phyloP scores from a whole-genome alignment of 441 rosid genomes.

The Hypseocharis bilobata region DNA sequence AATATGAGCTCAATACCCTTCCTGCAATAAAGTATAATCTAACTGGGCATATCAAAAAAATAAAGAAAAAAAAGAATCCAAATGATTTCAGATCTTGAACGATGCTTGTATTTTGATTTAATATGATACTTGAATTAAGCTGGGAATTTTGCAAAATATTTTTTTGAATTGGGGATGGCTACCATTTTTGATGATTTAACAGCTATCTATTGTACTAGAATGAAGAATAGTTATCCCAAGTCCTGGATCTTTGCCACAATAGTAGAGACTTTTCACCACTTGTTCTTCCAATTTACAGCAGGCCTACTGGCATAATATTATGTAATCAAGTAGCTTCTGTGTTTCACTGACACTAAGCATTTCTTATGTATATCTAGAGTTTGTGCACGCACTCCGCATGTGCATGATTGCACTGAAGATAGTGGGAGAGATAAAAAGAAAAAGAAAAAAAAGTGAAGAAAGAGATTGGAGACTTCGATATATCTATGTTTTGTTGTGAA shows the following conservation, averaged over 20 bases:
- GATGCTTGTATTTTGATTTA: neutral
- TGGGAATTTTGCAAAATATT: neutral
- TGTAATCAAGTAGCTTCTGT: neutral
- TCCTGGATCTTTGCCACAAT: neutral
- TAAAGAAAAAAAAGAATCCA: too few relatives aligned
- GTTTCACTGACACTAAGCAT: too few relatives aligned
- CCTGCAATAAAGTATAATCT: neutral
- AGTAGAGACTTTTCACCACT: too few relatives aligned
- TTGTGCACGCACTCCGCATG: neutral
- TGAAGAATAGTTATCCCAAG: neutral
- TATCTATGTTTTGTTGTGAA: neutral
- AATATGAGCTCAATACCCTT: slow-evolving; percentile 10
- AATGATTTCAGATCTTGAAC: neutral
- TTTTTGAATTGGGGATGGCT: neutral
- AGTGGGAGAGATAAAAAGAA: neutral
- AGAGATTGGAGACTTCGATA: neutral
- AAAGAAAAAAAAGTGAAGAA: too few relatives aligned
- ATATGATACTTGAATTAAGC: neutral
- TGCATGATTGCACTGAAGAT: neutral
- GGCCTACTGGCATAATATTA: neutral
- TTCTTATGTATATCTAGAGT: too few relatives aligned
- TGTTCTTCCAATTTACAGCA: neutral
- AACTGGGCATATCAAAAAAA: too few relatives aligned
- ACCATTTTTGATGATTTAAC: neutral
- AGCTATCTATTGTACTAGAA: too few relatives aligned